These are phyloP conservation scores for Monosporascus sp. DNA, from an alignment of 2,329 filamentous ascomycete species.

Conservation along the genomic window DNA sequence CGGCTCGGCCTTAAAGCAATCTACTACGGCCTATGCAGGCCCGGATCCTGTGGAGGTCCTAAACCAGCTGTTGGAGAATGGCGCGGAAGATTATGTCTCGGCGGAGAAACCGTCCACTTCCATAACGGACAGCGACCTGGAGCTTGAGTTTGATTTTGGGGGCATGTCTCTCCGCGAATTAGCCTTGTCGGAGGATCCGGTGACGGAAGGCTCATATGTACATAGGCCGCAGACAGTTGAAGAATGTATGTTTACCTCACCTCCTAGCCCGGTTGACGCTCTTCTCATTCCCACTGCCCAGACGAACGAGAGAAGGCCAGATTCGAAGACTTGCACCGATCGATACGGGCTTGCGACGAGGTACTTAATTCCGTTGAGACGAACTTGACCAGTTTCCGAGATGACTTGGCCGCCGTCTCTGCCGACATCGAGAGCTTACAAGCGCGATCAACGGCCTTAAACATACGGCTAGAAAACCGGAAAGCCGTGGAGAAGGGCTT, in stretches of 20 bases:
- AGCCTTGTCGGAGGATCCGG: slow-evolving; percentile 33
- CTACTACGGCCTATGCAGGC: slow-evolving; percentile 46
- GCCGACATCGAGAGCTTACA: slow-evolving; percentile 94
- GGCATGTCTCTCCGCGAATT: slow-evolving; percentile 73
- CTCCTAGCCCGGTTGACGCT: slow-evolving; percentile 5
- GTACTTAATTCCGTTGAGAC: slow-evolving; percentile 89
- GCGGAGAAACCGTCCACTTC: slow-evolving; percentile 8
- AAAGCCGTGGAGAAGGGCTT: slow-evolving; percentile 84
- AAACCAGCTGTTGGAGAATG: slow-evolving; percentile 37
- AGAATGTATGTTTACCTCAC: slow-evolving; percentile 57
- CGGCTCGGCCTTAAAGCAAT: slow-evolving; percentile 62
- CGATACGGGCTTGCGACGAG: slow-evolving; percentile 86
- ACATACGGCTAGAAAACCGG: slow-evolving; percentile 80
- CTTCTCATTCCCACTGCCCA: slow-evolving; percentile 25
- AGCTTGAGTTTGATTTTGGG: slow-evolving; percentile 70
- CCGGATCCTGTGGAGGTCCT: slow-evolving; percentile 69
- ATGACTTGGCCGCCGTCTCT: slow-evolving; percentile 86
- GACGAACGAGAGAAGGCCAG: slow-evolving; percentile 77
- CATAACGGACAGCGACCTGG: slow-evolving; percentile 49
- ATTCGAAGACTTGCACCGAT: slow-evolving; percentile 85
- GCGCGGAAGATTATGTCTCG: slow-evolving; percentile 4
- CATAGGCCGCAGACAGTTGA: slow-evolving; percentile 58
- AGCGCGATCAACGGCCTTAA: slow-evolving; percentile 76
- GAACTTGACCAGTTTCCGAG: slow-evolving; percentile 88
- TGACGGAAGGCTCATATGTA: slow-evolving; percentile 21